Percentiles rank a stretch among this genome's conserved stretches.
Conservation (phyloP, 2,329 filamentous ascomycete genomes). For the Diatrype stigma region DNA sequence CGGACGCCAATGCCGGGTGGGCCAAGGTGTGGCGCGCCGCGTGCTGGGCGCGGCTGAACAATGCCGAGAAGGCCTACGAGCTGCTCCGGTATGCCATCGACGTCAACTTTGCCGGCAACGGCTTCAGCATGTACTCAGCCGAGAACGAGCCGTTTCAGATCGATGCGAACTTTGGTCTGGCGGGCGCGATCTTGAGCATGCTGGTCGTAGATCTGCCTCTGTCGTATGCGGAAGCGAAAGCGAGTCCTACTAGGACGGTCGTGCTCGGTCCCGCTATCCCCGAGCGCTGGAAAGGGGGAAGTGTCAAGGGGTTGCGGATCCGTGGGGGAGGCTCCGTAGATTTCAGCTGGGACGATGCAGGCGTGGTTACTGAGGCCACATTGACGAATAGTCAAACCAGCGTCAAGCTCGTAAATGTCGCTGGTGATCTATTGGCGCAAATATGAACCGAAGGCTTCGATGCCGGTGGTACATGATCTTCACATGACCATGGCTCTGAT, state of each 20-base stretch:
- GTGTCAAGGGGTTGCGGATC: constrained; percentile 39
- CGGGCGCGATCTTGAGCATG: constrained; percentile 47
- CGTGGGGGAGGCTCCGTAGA: constrained; percentile 39
- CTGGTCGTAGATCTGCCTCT: constrained; percentile 45
- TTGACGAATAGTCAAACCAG: constrained; percentile 3
- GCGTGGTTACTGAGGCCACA: constrained; percentile 26
- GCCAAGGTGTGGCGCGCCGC: constrained; percentile 55
- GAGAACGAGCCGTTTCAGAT: constrained; percentile 50
- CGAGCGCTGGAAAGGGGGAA: constrained; percentile 36
- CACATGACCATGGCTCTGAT: no score
- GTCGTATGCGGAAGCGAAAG: constrained; percentile 9
- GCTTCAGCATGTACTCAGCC: constrained; percentile 47
- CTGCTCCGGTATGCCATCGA: constrained; percentile 45
- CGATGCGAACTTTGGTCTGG: constrained; percentile 53
- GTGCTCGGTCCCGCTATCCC: constrained; percentile 46
- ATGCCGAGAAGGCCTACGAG: constrained; percentile 44
- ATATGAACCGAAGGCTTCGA: no score
- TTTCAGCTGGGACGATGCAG: constrained; percentile 39
- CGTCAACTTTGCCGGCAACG: constrained; percentile 46
- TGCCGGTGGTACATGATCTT: no score
- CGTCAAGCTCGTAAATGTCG: constrained; percentile 12
- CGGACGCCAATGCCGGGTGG: constrained; percentile 53
- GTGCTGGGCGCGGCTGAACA: constrained; percentile 52
- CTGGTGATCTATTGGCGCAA: not conserved
- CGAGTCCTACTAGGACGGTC: constrained; percentile 29